Percentiles rank a stretch among this genome's conserved stretches.
phyloP scores from a whole-genome alignment of 768 basidiomycete species.

The Xerocomus potaroensis region DNA sequence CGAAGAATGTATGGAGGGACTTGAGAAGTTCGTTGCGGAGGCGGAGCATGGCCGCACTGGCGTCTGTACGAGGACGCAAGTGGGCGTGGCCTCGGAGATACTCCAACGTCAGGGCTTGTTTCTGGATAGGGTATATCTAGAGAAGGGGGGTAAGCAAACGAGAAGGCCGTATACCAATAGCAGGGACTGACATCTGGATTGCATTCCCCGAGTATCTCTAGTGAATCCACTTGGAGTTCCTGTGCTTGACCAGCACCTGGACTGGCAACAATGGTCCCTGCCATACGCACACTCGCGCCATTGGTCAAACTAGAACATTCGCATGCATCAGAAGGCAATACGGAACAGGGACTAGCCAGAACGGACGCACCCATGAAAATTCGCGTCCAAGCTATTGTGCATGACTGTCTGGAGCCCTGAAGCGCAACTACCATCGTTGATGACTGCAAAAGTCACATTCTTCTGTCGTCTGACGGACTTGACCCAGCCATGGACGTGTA shows the following conservation, averaged over 20 bases:
- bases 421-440: constrained; percentile 75
- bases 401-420: constrained; percentile 80
- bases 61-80: constrained; percentile 76
- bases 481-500: constrained; percentile 75
- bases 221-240: constrained; percentile 47
- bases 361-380: constrained; percentile 17
- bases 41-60: constrained; percentile 70
- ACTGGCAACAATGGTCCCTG: constrained; percentile 43
- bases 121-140: constrained; percentile 89
- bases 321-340: constrained; percentile 8
- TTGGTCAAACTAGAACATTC: constrained; percentile 39
- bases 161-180: background rate
- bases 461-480: constrained; percentile 85
- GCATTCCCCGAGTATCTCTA: constrained; percentile 52
- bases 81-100: constrained; percentile 85
- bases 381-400: constrained; percentile 21
- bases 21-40: constrained; percentile 57
- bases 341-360: background rate
- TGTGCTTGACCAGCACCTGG: constrained; percentile 47
- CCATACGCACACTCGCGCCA: constrained; percentile 52
- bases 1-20: constrained; percentile 63
- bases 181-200: constrained; percentile 45
- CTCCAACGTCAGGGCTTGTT: constrained; percentile 72
- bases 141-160: constrained; percentile 5
- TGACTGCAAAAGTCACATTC: constrained; percentile 76